phyloP scores from a whole-genome alignment of 164 flowering plant genomes.

The Tetracentron sinense region DNA sequence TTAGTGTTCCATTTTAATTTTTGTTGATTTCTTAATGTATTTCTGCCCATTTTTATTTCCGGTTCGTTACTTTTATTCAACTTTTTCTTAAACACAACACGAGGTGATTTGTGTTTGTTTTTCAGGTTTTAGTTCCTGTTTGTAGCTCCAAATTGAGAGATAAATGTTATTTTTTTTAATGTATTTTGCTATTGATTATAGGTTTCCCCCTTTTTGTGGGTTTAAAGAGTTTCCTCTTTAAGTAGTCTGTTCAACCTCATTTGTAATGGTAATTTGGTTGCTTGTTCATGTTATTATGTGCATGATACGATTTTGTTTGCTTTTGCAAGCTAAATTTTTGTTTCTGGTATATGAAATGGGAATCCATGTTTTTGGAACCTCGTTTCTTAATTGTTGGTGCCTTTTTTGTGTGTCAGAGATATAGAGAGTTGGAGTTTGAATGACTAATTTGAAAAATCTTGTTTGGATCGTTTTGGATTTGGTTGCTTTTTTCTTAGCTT shows the following conservation, averaged over 20 bases:
- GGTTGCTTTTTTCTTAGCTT: constrained; percentile 13
- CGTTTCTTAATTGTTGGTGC: constrained; percentile 2
- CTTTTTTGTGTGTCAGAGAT: constrained; percentile 11
- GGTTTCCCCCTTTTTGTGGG: neutral
- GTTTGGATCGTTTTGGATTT: constrained; percentile 16
- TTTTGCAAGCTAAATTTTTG: neutral
- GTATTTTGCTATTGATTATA: too few relatives aligned
- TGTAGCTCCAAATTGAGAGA: too few relatives aligned
- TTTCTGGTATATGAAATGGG: neutral
- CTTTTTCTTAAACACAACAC: too few relatives aligned
- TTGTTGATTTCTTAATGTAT: too few relatives aligned
- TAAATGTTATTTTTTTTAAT: too few relatives aligned
- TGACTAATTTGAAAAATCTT: constrained; percentile 20
- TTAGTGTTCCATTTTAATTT: too few relatives aligned
- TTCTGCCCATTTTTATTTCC: too few relatives aligned
- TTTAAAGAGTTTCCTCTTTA: too few relatives aligned
- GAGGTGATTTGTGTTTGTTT: constrained; percentile 2
- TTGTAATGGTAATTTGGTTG: neutral
- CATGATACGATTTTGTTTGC: neutral
- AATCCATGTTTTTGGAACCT: constrained; percentile 9
- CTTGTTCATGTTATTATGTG: neutral
- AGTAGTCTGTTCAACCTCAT: neutral
- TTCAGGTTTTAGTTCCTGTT: neutral
- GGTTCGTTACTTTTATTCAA: too few relatives aligned
- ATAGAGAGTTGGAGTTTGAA: constrained; percentile 3